Base-by-base conservation (phyloP, 257 asterid genomes). In the Paulownia fortunei region DNA sequence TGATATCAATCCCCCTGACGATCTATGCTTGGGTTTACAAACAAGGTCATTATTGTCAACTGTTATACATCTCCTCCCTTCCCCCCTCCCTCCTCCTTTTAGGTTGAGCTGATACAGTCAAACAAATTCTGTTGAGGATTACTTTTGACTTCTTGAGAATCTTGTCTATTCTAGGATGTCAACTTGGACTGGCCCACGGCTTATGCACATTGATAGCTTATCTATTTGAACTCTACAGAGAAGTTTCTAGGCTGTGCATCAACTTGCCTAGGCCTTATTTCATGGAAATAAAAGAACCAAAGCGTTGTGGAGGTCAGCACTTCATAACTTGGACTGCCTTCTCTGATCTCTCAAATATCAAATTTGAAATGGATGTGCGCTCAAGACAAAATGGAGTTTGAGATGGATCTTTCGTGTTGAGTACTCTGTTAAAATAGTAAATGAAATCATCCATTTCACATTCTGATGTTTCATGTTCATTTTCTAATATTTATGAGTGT, bases 1-100 rank as follows among this genome's bases (percentile, higher is more conserved):
- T 85, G 72, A 81, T 73, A 10, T 19, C 11, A 60, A 13, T 39
- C 32, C 37, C 30, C 47, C 26, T 18, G 13, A 72, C 32, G 46
- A 36, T 54, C 21, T 15, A 62, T 59, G 44, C 61, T 46, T 58
- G 12, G 37, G 19, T 58, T 58, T 30, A 47, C 58, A 73, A 49
- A 44, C 51, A 27, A 79, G 79, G 76, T 55, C 3, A n/a, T n/a
- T n/a, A n/a, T 7, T n/a, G 32, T 52, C n/a, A 26, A 27, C 46
- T 27, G 10, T 72, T 36, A 3, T 59, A 8, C 9, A 5, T n/a
- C 23, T 51, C 36, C 36, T 30, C n/a, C n/a, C n/a, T n/a, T n/a
- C n/a, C n/a, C n/a, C n/a, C n/a, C n/a, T n/a, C n/a, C n/a, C n/a
- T 16, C 15, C 3, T 13, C 8, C 19, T 4, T 49, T 49, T 16